Percentiles rank a stretch among this genome's conserved stretches.
phyloP scores from a whole-genome alignment of 1,284 basidiomycete genomes.

The Nidula niveotomentosa region DNA sequence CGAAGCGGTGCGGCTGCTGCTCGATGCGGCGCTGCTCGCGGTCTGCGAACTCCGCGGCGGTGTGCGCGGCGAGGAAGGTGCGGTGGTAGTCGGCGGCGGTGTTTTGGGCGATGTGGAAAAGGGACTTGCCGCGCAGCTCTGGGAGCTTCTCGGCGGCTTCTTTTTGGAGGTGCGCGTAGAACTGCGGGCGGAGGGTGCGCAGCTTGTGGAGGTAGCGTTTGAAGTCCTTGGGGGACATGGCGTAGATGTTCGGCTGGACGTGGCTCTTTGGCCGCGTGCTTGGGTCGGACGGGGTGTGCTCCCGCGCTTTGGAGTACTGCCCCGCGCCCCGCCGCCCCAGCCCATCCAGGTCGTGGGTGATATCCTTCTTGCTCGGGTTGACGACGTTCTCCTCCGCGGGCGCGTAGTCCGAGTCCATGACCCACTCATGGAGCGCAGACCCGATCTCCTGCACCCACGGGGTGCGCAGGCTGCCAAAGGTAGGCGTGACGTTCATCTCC shows the following conservation, averaged over 20 bases:
- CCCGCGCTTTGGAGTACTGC: no score
- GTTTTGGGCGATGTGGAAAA: slow-evolving; percentile 27
- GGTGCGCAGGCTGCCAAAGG: slow-evolving; percentile 8
- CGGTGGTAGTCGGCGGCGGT: slow-evolving; percentile 19
- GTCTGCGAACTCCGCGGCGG: slow-evolving; percentile 26
- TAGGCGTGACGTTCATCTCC: slow-evolving; percentile 54
- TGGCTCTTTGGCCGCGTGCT: background rate
- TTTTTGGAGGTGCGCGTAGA: slow-evolving; percentile 43
- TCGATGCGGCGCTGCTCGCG: slow-evolving; percentile 45
- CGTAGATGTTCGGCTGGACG: slow-evolving; percentile 41
- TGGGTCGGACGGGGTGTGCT: no score
- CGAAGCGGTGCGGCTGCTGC: slow-evolving; percentile 62
- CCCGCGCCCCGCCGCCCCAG: slow-evolving; percentile 3
- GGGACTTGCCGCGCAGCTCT: slow-evolving; percentile 9
- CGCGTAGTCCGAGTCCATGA: slow-evolving; percentile 51
- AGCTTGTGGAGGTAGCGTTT: slow-evolving; percentile 54
- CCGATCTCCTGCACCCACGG: slow-evolving; percentile 38
- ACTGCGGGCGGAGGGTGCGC: slow-evolving; percentile 53
- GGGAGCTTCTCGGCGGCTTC: slow-evolving; percentile 14
- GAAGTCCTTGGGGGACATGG: slow-evolving; percentile 54
- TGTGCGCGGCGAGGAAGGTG: slow-evolving; percentile 33
- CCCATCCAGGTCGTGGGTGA: background rate
- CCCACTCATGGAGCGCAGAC: slow-evolving; percentile 25
- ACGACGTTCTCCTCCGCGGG: slow-evolving; percentile 11
- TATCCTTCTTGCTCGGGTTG: no score